Evolutionary conservation across 2,329 filamentous ascomycete species (phyloP).

Genomic region (Sarocladium oryzae): DNA sequence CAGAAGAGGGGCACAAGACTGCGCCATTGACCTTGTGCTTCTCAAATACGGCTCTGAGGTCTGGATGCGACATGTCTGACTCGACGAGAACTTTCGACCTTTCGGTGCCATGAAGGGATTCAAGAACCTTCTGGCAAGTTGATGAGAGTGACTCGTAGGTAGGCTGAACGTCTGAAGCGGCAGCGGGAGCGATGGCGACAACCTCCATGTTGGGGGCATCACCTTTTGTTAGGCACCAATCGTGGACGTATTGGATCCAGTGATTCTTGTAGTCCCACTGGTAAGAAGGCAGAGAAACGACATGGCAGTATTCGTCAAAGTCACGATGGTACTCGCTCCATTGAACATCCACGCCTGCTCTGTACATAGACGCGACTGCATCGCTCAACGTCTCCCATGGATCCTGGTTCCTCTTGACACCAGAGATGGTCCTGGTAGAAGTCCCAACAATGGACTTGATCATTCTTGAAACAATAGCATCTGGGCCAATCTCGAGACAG

Average conservation of each 20-base stretch:
- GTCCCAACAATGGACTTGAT: constrained; percentile 51
- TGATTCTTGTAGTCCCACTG: constrained; percentile 67
- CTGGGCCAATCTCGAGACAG: constrained; percentile 64
- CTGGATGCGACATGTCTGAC: neutral
- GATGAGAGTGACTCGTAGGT: too few species aligned
- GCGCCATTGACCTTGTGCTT: neutral
- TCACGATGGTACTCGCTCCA: constrained; percentile 63
- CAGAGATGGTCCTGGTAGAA: constrained; percentile 43
- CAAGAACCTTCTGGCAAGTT: neutral
- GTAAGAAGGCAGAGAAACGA: constrained; percentile 61
- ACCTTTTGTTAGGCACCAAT: constrained; percentile 61
- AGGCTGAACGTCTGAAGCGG: constrained; percentile 5
- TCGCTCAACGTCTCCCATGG: constrained; percentile 54
- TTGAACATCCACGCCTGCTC: constrained; percentile 54
- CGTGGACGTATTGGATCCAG: constrained; percentile 54
- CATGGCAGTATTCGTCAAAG: constrained; percentile 29
- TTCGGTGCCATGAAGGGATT: neutral
- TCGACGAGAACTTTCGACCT: neutral
- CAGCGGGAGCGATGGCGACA: constrained; percentile 29
- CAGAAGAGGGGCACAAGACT: constrained; percentile 18
- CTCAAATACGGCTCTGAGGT: neutral
- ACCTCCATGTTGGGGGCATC: constrained; percentile 44
- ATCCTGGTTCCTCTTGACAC: constrained; percentile 54
- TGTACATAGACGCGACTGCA: constrained; percentile 51
- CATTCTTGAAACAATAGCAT: constrained; percentile 56